A percentile compares a stretch with the other conserved stretches of the same genome.
phyloP scores from a whole-genome alignment of 148 eudicot genomes.

The Rhododendron vialii region DNA sequence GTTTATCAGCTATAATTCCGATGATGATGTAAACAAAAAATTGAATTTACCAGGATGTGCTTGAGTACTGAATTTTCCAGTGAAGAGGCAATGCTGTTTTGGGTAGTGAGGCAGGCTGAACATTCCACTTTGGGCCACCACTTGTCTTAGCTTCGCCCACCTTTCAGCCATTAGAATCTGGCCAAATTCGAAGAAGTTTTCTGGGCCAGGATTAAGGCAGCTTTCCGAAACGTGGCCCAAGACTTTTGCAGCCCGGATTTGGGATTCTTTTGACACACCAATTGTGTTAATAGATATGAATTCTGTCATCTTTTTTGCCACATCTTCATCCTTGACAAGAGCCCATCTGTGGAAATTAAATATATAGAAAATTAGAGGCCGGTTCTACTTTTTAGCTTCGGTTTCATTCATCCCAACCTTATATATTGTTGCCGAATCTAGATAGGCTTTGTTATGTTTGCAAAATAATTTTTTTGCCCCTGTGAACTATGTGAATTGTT shows the following conservation, averaged over 20 bases:
- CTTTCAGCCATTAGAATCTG: conserved; percentile 45
- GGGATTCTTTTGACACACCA: conserved; percentile 81
- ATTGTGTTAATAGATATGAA: conserved; percentile 58
- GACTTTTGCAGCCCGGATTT: conserved; percentile 64
- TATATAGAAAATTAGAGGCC: too few species aligned
- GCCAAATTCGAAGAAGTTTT: conserved; percentile 45
- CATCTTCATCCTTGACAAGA: conserved; percentile 59
- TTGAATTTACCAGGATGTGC: conserved; percentile 41
- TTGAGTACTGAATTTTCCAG: conserved; percentile 15
- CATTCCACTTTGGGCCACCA: conserved; percentile 16
- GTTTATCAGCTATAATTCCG: too few species aligned
- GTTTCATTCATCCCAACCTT: too few species aligned
- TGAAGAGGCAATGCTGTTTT: conserved; percentile 40
- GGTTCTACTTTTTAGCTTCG: too few species aligned
- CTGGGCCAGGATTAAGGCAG: conserved; percentile 21
- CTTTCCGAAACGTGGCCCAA: conserved; percentile 40
- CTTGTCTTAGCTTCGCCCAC: conserved; percentile 55
- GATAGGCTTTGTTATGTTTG: too few species aligned
- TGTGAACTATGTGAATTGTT: too few species aligned
- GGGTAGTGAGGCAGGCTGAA: conserved; percentile 44
- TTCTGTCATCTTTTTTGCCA: conserved; percentile 64
- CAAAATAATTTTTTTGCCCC: too few species aligned
- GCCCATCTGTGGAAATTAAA: conserved; percentile 52
- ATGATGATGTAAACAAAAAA: neutral
- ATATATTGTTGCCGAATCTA: too few species aligned